Evolutionary conservation across 148 eudicot species (phyloP), one percentile per base, ranked within the genome.

Genomic region (Persicaria tinctoria): DNA sequence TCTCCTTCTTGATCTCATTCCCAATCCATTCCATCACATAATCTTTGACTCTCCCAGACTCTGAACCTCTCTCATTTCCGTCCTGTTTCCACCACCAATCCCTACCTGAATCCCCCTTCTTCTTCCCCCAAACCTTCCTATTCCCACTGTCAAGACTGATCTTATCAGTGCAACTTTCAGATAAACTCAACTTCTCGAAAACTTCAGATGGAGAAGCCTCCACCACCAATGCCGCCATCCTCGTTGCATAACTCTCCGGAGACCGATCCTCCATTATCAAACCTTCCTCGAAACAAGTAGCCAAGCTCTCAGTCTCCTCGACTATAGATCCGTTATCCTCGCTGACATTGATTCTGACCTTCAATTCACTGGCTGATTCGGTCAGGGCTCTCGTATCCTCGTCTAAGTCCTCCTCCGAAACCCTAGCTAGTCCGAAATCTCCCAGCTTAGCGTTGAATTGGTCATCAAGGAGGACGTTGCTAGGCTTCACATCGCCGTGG

Each of bases 71-170:
- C 1, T 81, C 78, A 78, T 75, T 82, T 47, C 66, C 32, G 7
- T 91, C 97, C 82, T 93, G 98, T 73, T 91, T 93, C 98, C 98
- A 93, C 98, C 98, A 93, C 98, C 98, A 93, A 79, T 91, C 97
- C 66, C 89, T 80, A 53, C 88, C 89, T 0, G 90, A 84, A 70
- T 81, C 87, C 54, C 85, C 73, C 79, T 78, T 87, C 83, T 87
- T 89, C 87, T 82, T 85, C 77, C 84, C 86, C 69, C 77, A 72
- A 44, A 72, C 64, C 70, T 80, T 87, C 81, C 83, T 73, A 75
- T 76, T 77, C 18, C 79, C 87, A 76, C 91, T 89, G 55, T 93
- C 98, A 27, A 90, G 87, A 73, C 96, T 93, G 56, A 83, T 79
- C 79, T 78, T 80, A 49, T 93, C 96, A 45, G 82, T 80, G 78